Evolutionary conservation across 129 eudicot genomes (phyloP), one percentile per base, ranked within the genome.

Genomic region (Scalesia atractyloides): DNA sequence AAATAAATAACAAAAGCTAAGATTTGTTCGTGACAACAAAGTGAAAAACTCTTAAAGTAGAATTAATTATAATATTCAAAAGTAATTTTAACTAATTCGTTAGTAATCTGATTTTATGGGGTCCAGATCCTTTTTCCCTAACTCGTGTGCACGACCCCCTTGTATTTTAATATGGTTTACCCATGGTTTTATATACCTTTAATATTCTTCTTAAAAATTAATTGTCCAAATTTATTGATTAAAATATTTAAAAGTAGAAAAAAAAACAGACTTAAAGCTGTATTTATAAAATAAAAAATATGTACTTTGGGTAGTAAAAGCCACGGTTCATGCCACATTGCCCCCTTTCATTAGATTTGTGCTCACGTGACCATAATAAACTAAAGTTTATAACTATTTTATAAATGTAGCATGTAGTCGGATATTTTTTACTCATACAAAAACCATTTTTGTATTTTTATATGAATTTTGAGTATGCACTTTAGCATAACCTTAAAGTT

Each of bases 141-240:
- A 78, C 66, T 70, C 82, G 77, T 70, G 82, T 70, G 77, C 82
- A 78, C 82, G 82, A 77, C 37, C 76, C 73, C 75, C 49, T 19
- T 37, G 14, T 52, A 17, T 51, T 13, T 78, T 51, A 69, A 70
- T 62, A 69, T 69, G 62, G 58, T 61, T 60, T 62, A 52, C 76
- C 62, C 70, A 69, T 61, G 82, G 50, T 63, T n/a, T 39, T 51
- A 64, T 20, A 4, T 49, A 20, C 68, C 30, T 52, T 66, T 75
- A 63, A 41, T 41, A 41, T 41, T 41, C 10, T 41, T 41, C 2
- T 6, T 7, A 41, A 41, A 33, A 68, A 57, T 16, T 68, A 58
- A 43, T 12, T 63, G 54, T 66, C 22, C 12, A 61, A 39, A 0
- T 7, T 49, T 70, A 34, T 24, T 26, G 22, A n/a, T n/a, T n/a